Base-by-base conservation (phyloP, 139 green algal genomes). In the Ulvella scutata region DNA sequence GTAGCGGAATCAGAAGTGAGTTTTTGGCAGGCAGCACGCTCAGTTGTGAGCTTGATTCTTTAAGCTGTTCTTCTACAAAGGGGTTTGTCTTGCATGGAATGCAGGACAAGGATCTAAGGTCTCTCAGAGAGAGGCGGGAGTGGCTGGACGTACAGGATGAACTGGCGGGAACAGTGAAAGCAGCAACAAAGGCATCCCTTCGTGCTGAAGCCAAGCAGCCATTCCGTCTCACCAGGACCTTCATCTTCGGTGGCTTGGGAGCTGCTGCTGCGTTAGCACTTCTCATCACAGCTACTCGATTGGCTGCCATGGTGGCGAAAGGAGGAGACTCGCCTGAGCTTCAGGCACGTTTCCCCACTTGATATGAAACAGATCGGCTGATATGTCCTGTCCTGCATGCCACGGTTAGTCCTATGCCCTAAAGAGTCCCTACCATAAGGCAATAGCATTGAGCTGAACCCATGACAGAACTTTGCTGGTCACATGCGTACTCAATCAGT, bases 201-300 rank as follows among this genome's bases (percentile, higher is more conserved):
- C 82, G 88, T n/a, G 79, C 84, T 43, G 82, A 91, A 75, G 81
- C 86, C 28, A 88, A 87, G 82, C 80, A 90, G 3, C 92, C 93
- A n/a, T 96, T 98, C 82, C 82, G 91, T 26, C 81, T 96, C 21
- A 77, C 85, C 0, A 87, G 92, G 28, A 79, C 93, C 26, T 81
- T 92, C 29, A n/a, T 95, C 2, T 84, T 93, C 38, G 86, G 91
- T 3, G 90, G 85, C 29, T 61, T 97, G 28, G 76, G 76, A 0
- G 78, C 74, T 2, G 90, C 88, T 17, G 92, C 91, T 0, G 81
- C 33, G 23, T n/a, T 96, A 4, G 92, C 91, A 17, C 82, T 96
- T 1, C 37, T 96, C 21, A 87, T 98, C 81, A 96, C 92, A 39
- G 28, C 80, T 0, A 51, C 76, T 21, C 77, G 87, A 2, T 81